Base-by-base conservation (phyloP, 208 protist genomes). In the Trypanosoma boissoni region DNA sequence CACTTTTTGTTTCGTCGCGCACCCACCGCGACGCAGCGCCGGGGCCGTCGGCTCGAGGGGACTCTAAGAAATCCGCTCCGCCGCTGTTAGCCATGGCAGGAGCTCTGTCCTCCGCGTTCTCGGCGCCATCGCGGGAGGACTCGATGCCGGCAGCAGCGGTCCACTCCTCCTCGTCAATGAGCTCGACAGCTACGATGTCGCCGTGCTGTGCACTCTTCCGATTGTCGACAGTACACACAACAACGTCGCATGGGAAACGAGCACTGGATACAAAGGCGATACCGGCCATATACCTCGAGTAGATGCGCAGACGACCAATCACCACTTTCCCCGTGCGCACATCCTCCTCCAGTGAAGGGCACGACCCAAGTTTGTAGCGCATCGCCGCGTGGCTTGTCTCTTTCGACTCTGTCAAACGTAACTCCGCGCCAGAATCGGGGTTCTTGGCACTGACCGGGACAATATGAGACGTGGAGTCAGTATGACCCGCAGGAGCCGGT, bases 151-250 rank as follows among this genome's bases (percentile, higher is more conserved):
- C 24, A 23, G 54, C 59, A 29, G 9, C 23, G 18, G 14, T 68
- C 83, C 84, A 92, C 48, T 70, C 41, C 10, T 60, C 46, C 31
- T 86, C 63, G 9, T 80, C 74, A 32, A 90, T 66, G 21, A 93
- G 57, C 51, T 76, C 48, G n/a, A 90, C 71, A n/a, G 86, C 86
- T 0, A 90, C 86, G 14, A 93, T 68, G 24, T 93, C 86, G 27
- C 58, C 65, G 58, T 88, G 74, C 46, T 83, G 48, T 6, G 67
- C 78, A 10, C 42, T 18, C 0, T 73, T 68, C 10, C 72, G 57
- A 34, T 50, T 59, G 21, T 81, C 67, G 0, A 51, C 12, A 8
- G 62, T 56, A 46, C 72, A 74, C 28, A 93, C 31, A 3, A 88
- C 60, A 12, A 93, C 67, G 43, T 89, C 83, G 26, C 41, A 58